A percentile compares a stretch with the other conserved stretches of the same genome.
Evolutionary conservation across 208 protist species (phyloP).

Genomic region (Angomonas ambiguus): DNA sequence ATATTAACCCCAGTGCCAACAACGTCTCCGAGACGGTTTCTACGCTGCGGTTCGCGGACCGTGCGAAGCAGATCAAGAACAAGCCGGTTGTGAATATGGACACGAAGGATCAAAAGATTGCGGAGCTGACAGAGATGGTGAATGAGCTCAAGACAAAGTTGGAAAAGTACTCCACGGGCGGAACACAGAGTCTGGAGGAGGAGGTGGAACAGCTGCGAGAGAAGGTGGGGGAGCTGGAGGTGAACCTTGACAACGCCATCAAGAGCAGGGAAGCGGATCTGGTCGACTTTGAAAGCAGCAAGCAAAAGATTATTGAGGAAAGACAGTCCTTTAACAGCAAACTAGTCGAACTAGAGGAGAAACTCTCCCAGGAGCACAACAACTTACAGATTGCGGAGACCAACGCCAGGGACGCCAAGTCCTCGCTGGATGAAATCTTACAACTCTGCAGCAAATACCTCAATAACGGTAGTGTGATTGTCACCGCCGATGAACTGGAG

Average conservation of each 20-base stretch:
- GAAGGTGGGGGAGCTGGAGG: slow-evolving; percentile 85
- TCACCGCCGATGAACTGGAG: slow-evolving; percentile 44
- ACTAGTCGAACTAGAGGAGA: slow-evolving; percentile 50
- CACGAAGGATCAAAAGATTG: slow-evolving; percentile 84
- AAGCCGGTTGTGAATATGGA: slow-evolving; percentile 93
- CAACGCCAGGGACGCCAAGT: slow-evolving; percentile 59
- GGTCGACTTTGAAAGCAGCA: slow-evolving; percentile 82
- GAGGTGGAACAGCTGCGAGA: slow-evolving; percentile 67
- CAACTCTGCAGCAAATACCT: slow-evolving; percentile 68
- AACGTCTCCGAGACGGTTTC: slow-evolving; percentile 89
- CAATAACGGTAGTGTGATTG: slow-evolving; percentile 26
- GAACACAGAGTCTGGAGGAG: slow-evolving; percentile 84
- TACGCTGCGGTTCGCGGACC: slow-evolving; percentile 83
- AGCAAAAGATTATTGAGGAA: slow-evolving; percentile 51
- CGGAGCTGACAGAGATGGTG: slow-evolving; percentile 85
- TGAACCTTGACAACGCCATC: slow-evolving; percentile 69
- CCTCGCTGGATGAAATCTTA: slow-evolving; percentile 87
- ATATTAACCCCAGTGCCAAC: slow-evolving; percentile 72
- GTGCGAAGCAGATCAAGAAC: slow-evolving; percentile 95
- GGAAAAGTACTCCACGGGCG: slow-evolving; percentile 66
- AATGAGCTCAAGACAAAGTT: slow-evolving; percentile 80
- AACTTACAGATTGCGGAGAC: slow-evolving; percentile 45
- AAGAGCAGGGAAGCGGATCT: slow-evolving; percentile 67
- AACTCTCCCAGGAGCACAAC: slow-evolving; percentile 56
- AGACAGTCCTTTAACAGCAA: slow-evolving; percentile 60